Evolutionary conservation across 768 basidiomycete genomes (phyloP).

Genomic region (Phylloporus sp.): DNA sequence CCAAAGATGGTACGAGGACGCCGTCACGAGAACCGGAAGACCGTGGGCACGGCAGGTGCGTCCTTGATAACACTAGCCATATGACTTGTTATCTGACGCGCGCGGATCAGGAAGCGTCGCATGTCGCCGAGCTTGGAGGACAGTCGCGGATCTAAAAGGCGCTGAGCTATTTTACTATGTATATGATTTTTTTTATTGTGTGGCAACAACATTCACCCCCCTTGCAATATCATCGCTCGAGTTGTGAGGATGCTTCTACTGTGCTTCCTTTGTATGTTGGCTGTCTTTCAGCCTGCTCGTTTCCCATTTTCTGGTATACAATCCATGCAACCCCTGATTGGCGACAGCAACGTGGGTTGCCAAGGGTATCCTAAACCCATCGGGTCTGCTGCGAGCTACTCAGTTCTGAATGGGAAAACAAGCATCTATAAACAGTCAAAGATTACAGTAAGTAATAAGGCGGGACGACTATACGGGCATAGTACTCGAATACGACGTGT

Average conservation of each 20-base stretch:
- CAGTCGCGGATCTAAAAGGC: conserved; percentile 62
- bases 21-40: conserved; percentile 68
- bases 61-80: neutral
- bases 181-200: conserved; percentile 26
- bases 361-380: too few relatives aligned
- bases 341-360: too few relatives aligned
- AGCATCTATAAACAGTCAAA: neutral
- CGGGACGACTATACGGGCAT: conserved; percentile 14
- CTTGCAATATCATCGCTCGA: conserved; percentile 2
- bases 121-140: conserved; percentile 71
- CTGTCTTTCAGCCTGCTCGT: neutral
- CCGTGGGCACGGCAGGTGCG: conserved; percentile 54
- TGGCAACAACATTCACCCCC: conserved; percentile 8
- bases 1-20: conserved; percentile 45
- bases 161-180: conserved; percentile 41
- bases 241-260: neutral
- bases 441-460: conserved; percentile 26
- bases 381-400: too few relatives aligned
- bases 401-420: neutral
- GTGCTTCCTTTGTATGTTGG: too few relatives aligned
- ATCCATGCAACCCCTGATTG: too few relatives aligned
- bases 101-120: conserved; percentile 55
- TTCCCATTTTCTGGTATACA: neutral
- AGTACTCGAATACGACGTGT: conserved; percentile 6
- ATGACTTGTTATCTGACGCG: conserved; percentile 1